Evolutionary conservation across 2,329 filamentous ascomycete species (phyloP).

Genomic region (Alternaria novae-zelandiae): DNA sequence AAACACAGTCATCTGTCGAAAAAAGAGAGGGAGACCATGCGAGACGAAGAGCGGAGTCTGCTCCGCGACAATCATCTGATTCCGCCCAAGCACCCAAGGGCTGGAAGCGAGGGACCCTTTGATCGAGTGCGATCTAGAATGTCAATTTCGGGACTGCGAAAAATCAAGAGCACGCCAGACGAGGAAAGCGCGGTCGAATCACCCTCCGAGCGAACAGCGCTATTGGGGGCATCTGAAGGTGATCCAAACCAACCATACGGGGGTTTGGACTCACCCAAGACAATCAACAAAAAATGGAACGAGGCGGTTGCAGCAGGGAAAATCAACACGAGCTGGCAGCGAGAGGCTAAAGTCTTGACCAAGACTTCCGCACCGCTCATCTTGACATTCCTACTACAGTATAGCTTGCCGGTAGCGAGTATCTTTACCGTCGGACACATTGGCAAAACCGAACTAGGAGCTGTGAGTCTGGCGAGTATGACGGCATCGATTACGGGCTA

Average conservation of each 20-base stretch:
- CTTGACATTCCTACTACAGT: slow-evolving; percentile 58
- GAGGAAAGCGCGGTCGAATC: slow-evolving; percentile 35
- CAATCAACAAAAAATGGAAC: slow-evolving; percentile 53
- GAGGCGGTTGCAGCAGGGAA: slow-evolving; percentile 80
- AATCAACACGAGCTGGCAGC: slow-evolving; percentile 89
- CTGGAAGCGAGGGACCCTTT: slow-evolving; percentile 37
- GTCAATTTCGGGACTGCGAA: slow-evolving; percentile 39
- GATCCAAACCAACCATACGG: slow-evolving; percentile 52
- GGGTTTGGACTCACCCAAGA: slow-evolving; percentile 58
- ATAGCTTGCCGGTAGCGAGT: slow-evolving; percentile 54
- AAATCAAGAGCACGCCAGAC: slow-evolving; percentile 37
- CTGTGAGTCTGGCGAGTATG: slow-evolving; percentile 57
- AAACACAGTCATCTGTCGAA: slow-evolving; percentile 55
- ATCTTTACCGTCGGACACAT: slow-evolving; percentile 60
- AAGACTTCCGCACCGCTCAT: slow-evolving; percentile 56
- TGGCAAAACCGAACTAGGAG: slow-evolving; percentile 56
- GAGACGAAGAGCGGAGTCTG: slow-evolving; percentile 64
- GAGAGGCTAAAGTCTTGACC: slow-evolving; percentile 81
- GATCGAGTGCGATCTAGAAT: slow-evolving; percentile 34
- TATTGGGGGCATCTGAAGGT: slow-evolving; percentile 51
- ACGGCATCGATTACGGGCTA: slow-evolving; percentile 58
- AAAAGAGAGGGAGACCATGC: slow-evolving; percentile 60
- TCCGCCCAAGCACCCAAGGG: slow-evolving; percentile 57
- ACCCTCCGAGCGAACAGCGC: slow-evolving; percentile 55
- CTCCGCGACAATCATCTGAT: slow-evolving; percentile 67